Evolutionary conservation across 768 basidiomycete genomes (phyloP).

Genomic region (Symmetrospora coprosmae): DNA sequence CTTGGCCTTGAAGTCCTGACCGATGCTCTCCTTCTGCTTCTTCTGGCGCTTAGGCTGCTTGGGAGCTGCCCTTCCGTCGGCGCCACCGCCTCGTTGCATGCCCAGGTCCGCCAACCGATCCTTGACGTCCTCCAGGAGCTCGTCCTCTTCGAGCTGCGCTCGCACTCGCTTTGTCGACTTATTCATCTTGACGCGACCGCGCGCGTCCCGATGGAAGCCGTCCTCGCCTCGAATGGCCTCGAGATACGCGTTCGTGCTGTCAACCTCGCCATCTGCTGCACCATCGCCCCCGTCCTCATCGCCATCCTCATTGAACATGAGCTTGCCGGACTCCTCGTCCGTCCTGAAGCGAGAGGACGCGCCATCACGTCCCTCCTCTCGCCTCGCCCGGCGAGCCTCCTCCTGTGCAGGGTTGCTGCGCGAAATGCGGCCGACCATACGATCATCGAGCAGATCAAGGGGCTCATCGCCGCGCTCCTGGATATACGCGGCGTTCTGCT

Average conservation of each 20-base stretch:
- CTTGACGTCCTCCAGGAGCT: constrained; percentile 60
- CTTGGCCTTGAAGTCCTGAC: constrained; percentile 91
- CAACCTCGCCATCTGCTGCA: constrained; percentile 63
- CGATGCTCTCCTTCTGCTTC: constrained; percentile 45
- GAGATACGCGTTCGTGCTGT: constrained; percentile 67
- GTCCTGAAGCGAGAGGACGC: constrained; percentile 55
- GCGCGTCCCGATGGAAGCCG: constrained; percentile 70
- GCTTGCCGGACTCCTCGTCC: constrained; percentile 49
- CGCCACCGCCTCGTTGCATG: too few relatives aligned
- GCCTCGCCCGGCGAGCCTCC: constrained; percentile 40
- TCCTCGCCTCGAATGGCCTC: constrained; percentile 72
- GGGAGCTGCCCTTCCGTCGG: too few relatives aligned
- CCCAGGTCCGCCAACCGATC: constrained; percentile 41
- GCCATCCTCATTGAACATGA: constrained; percentile 50
- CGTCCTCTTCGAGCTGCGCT: constrained; percentile 48
- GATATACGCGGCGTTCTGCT: constrained; percentile 50
- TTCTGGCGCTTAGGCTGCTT: constrained; percentile 42
- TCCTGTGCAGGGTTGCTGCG: constrained; percentile 31
- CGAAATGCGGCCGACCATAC: constrained; percentile 39
- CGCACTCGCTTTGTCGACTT: constrained; percentile 72
- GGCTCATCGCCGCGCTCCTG: constrained; percentile 80
- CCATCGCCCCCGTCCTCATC: constrained; percentile 63
- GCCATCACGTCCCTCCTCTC: constrained; percentile 31
- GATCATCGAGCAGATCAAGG: constrained; percentile 77
- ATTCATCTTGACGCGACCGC: constrained; percentile 82